Evolutionary conservation across 352 stramenopile genomes (phyloP).

Genomic region (Phytophthora hybrid): DNA sequence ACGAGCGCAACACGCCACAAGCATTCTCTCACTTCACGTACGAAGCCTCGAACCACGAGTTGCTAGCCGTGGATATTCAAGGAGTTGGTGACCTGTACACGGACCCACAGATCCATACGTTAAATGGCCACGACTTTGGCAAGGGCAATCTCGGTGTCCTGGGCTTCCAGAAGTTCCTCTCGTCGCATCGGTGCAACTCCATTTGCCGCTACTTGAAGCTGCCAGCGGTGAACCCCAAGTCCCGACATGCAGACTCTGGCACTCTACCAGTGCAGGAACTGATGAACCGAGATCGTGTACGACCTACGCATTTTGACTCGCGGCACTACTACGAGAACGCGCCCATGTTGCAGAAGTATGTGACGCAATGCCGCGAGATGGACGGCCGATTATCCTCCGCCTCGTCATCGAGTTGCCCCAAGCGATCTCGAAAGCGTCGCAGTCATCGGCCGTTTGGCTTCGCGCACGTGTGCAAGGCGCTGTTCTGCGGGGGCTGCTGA

Average conservation of each 20-base stretch:
- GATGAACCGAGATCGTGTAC: slow-evolving; percentile 81
- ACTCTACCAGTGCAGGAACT: slow-evolving; percentile 83
- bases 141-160: slow-evolving; percentile 88
- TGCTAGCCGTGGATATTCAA: slow-evolving; percentile 96
- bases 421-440: slow-evolving; percentile 27
- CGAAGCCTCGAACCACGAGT: slow-evolving; percentile 91
- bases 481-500: slow-evolving; percentile 37
- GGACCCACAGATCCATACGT: slow-evolving; percentile 94
- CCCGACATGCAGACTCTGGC: slow-evolving; percentile 74
- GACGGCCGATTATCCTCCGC: slow-evolving; percentile 30
- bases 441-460: slow-evolving; percentile 17
- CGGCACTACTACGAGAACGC: slow-evolving; percentile 89
- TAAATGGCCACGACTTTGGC: slow-evolving; percentile 88
- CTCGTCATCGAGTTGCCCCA: slow-evolving; percentile 45
- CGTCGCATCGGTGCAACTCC: slow-evolving; percentile 89
- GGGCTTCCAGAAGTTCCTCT: slow-evolving; percentile 90
- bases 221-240: slow-evolving; percentile 81
- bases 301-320: slow-evolving; percentile 81
- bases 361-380: slow-evolving; percentile 70
- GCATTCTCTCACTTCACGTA: slow-evolving; percentile 96
- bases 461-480: slow-evolving; percentile 30
- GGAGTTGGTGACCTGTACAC: slow-evolving; percentile 96
- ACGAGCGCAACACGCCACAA: slow-evolving; percentile 87
- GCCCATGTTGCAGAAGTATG: slow-evolving; percentile 89
- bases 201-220: slow-evolving; percentile 91